Evolutionary conservation across 768 basidiomycete species (phyloP).

Genomic region (Rhodosporidiobolus sp.): DNA sequence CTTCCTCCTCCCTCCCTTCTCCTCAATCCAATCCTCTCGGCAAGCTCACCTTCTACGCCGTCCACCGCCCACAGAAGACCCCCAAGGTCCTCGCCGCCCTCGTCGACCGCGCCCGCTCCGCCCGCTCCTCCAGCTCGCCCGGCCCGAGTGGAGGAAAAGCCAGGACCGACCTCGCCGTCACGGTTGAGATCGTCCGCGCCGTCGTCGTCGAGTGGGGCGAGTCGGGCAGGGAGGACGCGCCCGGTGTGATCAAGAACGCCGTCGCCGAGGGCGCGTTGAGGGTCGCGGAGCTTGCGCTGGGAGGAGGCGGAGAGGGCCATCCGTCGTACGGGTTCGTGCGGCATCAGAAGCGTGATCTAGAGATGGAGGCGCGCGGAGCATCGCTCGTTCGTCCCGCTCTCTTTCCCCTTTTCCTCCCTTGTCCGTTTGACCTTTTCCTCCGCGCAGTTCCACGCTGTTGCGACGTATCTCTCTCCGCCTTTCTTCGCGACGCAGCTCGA

Average conservation of each 20-base stretch:
- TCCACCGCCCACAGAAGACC: constrained; percentile 34
- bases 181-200: constrained; percentile 16
- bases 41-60: constrained; percentile 38
- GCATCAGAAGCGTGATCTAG: constrained; percentile 3
- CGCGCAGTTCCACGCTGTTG: constrained; percentile 29
- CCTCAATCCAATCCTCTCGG: constrained; percentile 30
- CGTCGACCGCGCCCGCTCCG: constrained; percentile 19
- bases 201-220: constrained; percentile 32
- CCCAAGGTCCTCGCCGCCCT: constrained; percentile 35
- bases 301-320: constrained; percentile 13
- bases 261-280: constrained; percentile 28
- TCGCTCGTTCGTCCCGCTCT: constrained; percentile 9
- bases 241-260: constrained; percentile 19
- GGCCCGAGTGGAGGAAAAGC: background rate
- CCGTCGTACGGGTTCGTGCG: background rate
- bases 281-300: constrained; percentile 28
- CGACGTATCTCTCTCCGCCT: constrained; percentile 13
- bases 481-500: constrained; percentile 14
- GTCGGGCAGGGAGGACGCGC: constrained; percentile 14
- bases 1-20: background rate
- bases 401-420: fast-evolving
- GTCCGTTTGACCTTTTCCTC: background rate
- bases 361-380: constrained; percentile 27
- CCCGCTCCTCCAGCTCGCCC: background rate
- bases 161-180: constrained; percentile 26